Evolutionary conservation across 2,329 filamentous ascomycete species (phyloP).

Genomic region (Epichloe scottii): DNA sequence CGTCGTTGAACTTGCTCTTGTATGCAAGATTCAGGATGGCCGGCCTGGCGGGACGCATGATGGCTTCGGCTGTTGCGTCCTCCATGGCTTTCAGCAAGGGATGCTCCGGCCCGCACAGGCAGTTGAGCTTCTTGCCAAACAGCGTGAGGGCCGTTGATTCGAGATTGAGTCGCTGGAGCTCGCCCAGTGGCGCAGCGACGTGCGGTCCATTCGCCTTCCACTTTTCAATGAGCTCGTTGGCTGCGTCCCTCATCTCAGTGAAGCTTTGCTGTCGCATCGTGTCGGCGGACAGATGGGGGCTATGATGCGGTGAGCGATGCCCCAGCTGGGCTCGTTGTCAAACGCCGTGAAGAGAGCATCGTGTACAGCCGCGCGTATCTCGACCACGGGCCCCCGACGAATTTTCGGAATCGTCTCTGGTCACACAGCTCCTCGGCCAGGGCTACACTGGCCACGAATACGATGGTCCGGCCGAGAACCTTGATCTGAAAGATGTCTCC

Average conservation of each 20-base stretch:
- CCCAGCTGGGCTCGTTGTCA: constrained; percentile 35
- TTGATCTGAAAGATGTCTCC: constrained; percentile 28
- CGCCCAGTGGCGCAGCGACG: constrained; percentile 31
- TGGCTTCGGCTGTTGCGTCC: constrained; percentile 39
- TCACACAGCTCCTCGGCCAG: constrained; percentile 39
- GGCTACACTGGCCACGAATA: constrained; percentile 35
- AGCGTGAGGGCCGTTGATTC: constrained; percentile 37
- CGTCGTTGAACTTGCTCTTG: constrained; percentile 37
- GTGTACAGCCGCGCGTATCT: constrained; percentile 37
- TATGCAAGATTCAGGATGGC: constrained; percentile 39
- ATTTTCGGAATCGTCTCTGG: constrained; percentile 41
- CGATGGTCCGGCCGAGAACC: constrained; percentile 19
- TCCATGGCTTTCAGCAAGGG: constrained; percentile 42
- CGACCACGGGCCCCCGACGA: constrained; percentile 39
- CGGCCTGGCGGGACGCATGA: constrained; percentile 40
- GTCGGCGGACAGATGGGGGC: constrained; percentile 26
- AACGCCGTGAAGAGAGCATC: constrained; percentile 41
- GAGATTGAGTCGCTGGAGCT: constrained; percentile 41
- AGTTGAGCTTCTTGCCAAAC: constrained; percentile 36
- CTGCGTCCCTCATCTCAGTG: constrained; percentile 34
- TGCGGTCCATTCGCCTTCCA: constrained; percentile 27
- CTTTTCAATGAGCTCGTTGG: constrained; percentile 34
- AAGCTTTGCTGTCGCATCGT: constrained; percentile 24
- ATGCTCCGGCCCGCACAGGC: constrained; percentile 32
- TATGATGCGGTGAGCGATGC: constrained; percentile 39